phyloP scores from a whole-genome alignment of 2,329 filamentous ascomycete species.

The Hypoxylon sp. region DNA sequence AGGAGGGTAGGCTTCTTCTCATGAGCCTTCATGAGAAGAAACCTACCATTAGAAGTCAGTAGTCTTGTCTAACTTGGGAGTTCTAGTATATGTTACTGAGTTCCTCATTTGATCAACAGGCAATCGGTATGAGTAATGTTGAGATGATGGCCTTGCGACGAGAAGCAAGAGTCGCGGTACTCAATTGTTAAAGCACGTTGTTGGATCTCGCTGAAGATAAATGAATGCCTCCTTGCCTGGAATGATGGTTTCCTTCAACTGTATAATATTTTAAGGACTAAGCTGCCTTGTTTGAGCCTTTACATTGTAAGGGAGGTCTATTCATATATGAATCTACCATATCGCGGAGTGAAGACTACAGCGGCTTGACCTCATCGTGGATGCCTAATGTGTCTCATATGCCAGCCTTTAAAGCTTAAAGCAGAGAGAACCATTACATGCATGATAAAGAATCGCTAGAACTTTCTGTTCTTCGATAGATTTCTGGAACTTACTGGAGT shows the following conservation, averaged over 20 bases:
- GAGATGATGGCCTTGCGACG: too few species aligned
- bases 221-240: not conserved
- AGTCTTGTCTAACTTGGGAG: too few species aligned
- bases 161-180: too few species aligned
- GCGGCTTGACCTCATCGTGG: not conserved
- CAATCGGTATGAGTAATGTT: too few species aligned
- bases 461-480: constrained; percentile 6
- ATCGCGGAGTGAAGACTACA: not conserved
- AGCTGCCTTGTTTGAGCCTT: not conserved
- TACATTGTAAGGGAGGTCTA: not conserved
- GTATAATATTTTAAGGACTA: not conserved
- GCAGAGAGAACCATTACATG: constrained; percentile 2
- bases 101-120: too few species aligned
- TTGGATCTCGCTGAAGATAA: not conserved
- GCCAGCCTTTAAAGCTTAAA: not conserved
- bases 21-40: too few species aligned
- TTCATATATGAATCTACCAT: constrained; percentile 3
- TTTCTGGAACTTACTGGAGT: not conserved
- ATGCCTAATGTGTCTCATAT: constrained; percentile 8
- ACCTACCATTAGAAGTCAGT: too few species aligned
- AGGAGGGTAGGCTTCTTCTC: too few species aligned
- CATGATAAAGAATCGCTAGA: not conserved
- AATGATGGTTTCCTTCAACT: not conserved
- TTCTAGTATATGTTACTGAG: too few species aligned
- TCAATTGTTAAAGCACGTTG: too few species aligned